These are phyloP conservation scores for Rubus parviflorus DNA, from an alignment of 306 rosid species.

Conservation along the genomic window DNA sequence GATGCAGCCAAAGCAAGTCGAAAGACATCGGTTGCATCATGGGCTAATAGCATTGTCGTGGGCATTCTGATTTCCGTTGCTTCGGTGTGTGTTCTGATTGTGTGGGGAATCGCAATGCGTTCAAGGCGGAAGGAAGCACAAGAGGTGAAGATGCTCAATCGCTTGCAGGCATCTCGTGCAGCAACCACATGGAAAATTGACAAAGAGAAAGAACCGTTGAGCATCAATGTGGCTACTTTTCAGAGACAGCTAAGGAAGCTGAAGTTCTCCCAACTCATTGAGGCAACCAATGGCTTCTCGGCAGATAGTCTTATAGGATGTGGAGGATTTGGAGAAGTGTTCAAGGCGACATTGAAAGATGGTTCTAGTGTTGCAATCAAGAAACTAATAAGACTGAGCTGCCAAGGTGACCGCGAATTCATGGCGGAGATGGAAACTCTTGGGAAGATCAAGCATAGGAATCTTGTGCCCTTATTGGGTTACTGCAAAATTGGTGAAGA, in stretches of 20 bases:
- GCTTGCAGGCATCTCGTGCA: conserved; percentile 84
- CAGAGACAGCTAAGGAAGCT: conserved; percentile 95
- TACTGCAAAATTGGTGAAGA: conserved; percentile 96
- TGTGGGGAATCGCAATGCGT: conserved; percentile 93
- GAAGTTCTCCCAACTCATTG: conserved; percentile 89
- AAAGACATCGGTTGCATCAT: conserved; percentile 52
- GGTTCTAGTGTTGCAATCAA: conserved; percentile 95
- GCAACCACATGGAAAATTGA: conserved; percentile 98
- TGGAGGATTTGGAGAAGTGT: conserved; percentile 98
- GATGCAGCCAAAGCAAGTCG: conserved; percentile 43
- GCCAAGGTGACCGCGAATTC: conserved; percentile 97
- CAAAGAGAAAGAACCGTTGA: conserved; percentile 90
- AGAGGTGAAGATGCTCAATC: conserved; percentile 88
- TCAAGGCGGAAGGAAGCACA: conserved; percentile 77
- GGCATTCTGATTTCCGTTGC: conserved; percentile 86
- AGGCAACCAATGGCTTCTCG: conserved; percentile 98
- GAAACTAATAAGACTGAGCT: conserved; percentile 84
- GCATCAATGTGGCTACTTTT: conserved; percentile 95
- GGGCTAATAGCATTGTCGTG: conserved; percentile 83
- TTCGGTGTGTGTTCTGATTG: conserved; percentile 70
- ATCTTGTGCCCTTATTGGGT: conserved; percentile 85
- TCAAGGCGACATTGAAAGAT: conserved; percentile 85
- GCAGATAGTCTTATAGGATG: conserved; percentile 90
- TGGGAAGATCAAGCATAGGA: conserved; percentile 89
- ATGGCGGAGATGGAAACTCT: conserved; percentile 99